Conservation (phyloP, 177 flowering plant genomes). For the Vitis hybrid region DNA sequence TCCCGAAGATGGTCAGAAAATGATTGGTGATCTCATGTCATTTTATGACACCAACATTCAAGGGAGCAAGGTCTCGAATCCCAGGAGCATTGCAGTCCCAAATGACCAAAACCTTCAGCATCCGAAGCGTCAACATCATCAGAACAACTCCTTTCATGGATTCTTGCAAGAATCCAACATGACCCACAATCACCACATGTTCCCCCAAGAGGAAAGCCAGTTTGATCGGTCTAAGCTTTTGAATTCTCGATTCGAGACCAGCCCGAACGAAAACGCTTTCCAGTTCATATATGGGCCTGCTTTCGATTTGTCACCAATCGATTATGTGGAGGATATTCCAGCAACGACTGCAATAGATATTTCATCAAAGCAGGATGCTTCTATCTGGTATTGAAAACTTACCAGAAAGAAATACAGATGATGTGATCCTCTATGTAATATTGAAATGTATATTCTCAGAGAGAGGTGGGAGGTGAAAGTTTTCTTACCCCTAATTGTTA, state of each 20-base stretch:
- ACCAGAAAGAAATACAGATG: too few species aligned
- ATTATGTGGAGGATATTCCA: constrained; percentile 27
- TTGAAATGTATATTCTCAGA: too few species aligned
- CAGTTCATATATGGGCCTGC: constrained; percentile 36
- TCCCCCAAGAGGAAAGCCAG: constrained; percentile 21
- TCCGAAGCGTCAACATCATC: constrained; percentile 19
- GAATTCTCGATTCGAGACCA: constrained; percentile 29
- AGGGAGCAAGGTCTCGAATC: constrained; percentile 22
- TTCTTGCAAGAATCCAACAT: constrained; percentile 25
- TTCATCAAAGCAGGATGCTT: constrained; percentile 21
- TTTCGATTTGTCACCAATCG: constrained; percentile 29
- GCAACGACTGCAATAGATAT: constrained; percentile 20
- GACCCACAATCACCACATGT: constrained; percentile 19
- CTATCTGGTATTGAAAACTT: constrained; percentile 30
- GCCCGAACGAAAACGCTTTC: constrained; percentile 12
- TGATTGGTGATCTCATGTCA: constrained; percentile 50
- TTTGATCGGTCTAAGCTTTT: constrained; percentile 27
- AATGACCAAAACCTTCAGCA: constrained; percentile 18
- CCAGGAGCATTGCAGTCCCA: constrained; percentile 10
- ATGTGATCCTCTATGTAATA: too few species aligned
- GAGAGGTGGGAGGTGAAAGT: too few species aligned
- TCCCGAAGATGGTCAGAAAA: constrained; percentile 52
- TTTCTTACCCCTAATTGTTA: too few species aligned
- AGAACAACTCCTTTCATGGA: constrained; percentile 14
- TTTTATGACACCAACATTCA: constrained; percentile 38